Percentiles rank a stretch among this genome's conserved stretches.
phyloP scores from a whole-genome alignment of 1,284 basidiomycete genomes.

The Puccinia horiana region DNA sequence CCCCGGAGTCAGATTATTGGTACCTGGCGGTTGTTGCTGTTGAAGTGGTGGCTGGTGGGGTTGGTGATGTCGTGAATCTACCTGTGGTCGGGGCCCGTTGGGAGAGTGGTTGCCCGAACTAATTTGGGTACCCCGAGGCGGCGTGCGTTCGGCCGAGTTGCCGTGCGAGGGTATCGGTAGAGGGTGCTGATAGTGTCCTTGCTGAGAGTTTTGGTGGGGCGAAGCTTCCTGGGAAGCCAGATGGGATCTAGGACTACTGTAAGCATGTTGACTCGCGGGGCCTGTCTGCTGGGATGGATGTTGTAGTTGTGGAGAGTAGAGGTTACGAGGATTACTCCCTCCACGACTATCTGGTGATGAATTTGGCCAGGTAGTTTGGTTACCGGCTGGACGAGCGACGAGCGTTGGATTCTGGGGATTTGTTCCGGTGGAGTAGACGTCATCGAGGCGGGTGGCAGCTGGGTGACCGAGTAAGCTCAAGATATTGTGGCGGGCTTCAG shows the following conservation, averaged over 20 bases:
- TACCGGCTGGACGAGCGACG: neutral
- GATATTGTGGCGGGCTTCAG: conserved; percentile 43
- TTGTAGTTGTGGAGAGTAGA: neutral
- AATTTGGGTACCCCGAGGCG: neutral
- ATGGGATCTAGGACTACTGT: conserved; percentile 1
- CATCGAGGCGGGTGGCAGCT: neutral
- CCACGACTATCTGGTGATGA: neutral
- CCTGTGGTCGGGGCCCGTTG: neutral
- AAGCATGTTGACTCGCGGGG: neutral
- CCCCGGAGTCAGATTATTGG: neutral
- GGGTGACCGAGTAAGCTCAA: conserved; percentile 33
- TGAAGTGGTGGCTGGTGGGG: neutral
- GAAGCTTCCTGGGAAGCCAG: conserved; percentile 11
- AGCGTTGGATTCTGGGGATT: neutral
- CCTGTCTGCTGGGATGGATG: neutral
- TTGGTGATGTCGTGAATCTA: neutral
- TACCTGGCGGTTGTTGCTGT: neutral
- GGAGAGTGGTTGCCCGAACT: conserved; percentile 3
- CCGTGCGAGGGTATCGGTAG: conserved; percentile 8
- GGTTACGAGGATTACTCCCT: neutral
- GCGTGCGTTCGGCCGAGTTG: neutral
- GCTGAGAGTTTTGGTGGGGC: neutral
- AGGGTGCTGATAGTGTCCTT: neutral
- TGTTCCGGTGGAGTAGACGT: neutral
- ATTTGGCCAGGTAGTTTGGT: neutral